Evolutionary conservation across 73 alveolate species (phyloP).

Genomic region (Paramecium caudatum): DNA sequence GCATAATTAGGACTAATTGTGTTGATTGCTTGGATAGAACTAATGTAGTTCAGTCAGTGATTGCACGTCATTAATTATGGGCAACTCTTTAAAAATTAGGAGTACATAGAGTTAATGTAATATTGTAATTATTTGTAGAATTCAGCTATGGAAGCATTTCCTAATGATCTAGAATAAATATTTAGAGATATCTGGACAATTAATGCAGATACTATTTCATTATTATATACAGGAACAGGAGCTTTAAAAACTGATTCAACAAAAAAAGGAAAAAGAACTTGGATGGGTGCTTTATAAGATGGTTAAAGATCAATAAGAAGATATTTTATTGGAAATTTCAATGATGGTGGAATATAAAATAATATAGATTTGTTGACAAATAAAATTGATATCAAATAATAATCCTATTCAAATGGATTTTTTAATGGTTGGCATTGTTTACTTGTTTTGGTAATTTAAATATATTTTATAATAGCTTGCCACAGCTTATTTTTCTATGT

Average conservation of each 20-base stretch:
- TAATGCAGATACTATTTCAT: constrained; percentile 93
- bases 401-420: not conserved
- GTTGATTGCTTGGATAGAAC: constrained; percentile 99
- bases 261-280: constrained; percentile 95
- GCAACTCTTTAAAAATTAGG: constrained; percentile 85
- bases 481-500: not conserved
- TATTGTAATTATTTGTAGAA: not conserved
- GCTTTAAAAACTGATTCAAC: constrained; percentile 98
- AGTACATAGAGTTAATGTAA: constrained; percentile 69
- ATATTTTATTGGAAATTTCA: constrained; percentile 94
- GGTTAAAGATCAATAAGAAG: constrained; percentile 91
- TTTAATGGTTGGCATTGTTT: constrained; percentile 28
- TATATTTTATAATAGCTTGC: not conserved
- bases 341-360: constrained; percentile 91
- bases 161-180: constrained; percentile 86
- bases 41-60: constrained; percentile 89
- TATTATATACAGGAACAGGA: constrained; percentile 97
- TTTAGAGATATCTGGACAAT: constrained; percentile 98
- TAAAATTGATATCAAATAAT: constrained; percentile 32
- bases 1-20: constrained; percentile 96
- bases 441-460: not conserved
- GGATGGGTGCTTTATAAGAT: constrained; percentile 91
- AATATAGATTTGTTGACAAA: constrained; percentile 75
- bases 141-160: constrained; percentile 89
- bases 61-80: constrained; percentile 85